Conservation (phyloP, 1,284 basidiomycete species). For the Neolentinus lepideus region DNA sequence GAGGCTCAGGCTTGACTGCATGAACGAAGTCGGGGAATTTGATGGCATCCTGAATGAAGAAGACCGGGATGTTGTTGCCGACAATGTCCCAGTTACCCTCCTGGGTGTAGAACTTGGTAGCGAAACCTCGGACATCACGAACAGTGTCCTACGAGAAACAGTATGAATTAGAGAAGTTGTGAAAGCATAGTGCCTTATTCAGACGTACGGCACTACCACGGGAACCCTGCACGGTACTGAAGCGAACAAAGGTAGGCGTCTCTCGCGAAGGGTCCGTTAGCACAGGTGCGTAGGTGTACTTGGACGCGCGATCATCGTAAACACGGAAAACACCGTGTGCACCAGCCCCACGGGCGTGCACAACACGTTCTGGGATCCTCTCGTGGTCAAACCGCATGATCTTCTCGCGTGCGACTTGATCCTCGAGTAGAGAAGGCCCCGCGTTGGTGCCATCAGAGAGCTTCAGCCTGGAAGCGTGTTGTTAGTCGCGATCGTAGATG, state of each 20-base stretch:
- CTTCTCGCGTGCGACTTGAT: constrained; percentile 65
- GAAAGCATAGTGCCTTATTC: background rate
- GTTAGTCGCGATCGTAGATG: background rate
- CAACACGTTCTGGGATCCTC: constrained; percentile 56
- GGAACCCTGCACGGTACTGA: constrained; percentile 77
- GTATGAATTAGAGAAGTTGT: constrained; percentile 5
- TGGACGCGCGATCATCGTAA: constrained; percentile 52
- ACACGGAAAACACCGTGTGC: constrained; percentile 80
- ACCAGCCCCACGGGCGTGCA: constrained; percentile 74
- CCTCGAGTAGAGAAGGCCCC: constrained; percentile 58
- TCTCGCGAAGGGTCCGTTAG: constrained; percentile 64
- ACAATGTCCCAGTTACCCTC: constrained; percentile 83
- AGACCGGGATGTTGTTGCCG: constrained; percentile 71
- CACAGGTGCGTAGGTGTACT: constrained; percentile 61
- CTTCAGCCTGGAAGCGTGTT: constrained; percentile 38
- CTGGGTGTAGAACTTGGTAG: constrained; percentile 73
- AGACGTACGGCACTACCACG: constrained; percentile 58
- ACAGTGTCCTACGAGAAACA: constrained; percentile 55
- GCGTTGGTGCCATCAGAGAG: constrained; percentile 31
- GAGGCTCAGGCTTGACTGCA: constrained; percentile 75
- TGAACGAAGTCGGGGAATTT: constrained; percentile 83
- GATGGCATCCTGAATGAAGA: constrained; percentile 82
- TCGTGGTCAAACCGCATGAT: constrained; percentile 78
- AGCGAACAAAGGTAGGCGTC: constrained; percentile 74
- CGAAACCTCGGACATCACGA: constrained; percentile 82